phyloP scores from a whole-genome alignment of 768 basidiomycete genomes.

The Tricholoma matsutake region DNA sequence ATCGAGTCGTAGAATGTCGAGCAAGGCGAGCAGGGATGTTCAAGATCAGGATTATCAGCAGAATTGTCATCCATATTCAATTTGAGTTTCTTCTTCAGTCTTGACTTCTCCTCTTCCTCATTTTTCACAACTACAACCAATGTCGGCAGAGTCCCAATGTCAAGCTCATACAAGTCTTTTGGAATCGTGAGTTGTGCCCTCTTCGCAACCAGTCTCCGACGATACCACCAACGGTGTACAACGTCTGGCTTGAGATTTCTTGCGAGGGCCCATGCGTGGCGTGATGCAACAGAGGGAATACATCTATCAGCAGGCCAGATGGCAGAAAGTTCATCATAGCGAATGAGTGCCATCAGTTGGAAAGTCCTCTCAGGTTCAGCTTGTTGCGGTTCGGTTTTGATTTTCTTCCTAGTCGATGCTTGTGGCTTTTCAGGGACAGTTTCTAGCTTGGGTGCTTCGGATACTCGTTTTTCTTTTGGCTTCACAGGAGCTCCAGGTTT shows the following conservation, averaged over 20 bases:
- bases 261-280: conserved; percentile 38
- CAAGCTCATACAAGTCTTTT: conserved; percentile 34
- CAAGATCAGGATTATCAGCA: neutral
- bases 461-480: neutral
- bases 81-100: neutral
- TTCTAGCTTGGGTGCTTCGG: neutral
- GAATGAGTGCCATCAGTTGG: conserved; percentile 11
- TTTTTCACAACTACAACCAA: conserved; percentile 5
- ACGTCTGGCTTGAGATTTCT: conserved; percentile 30
- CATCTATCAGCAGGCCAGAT: conserved; percentile 38
- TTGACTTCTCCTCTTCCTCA: neutral
- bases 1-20: neutral
- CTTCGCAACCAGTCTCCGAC: conserved; percentile 28
- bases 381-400: neutral
- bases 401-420: neutral
- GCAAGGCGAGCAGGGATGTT: neutral
- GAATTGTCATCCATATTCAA: neutral
- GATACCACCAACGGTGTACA: conserved; percentile 39
- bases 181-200: conserved; percentile 27
- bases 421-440: neutral
- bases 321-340: conserved; percentile 31
- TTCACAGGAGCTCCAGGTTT: neutral
- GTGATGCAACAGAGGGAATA: conserved; percentile 34
- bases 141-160: conserved; percentile 31
- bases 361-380: neutral